Evolutionary conservation across 345 rosid genomes (phyloP).

Genomic region (Streptanthus diversifolius): DNA sequence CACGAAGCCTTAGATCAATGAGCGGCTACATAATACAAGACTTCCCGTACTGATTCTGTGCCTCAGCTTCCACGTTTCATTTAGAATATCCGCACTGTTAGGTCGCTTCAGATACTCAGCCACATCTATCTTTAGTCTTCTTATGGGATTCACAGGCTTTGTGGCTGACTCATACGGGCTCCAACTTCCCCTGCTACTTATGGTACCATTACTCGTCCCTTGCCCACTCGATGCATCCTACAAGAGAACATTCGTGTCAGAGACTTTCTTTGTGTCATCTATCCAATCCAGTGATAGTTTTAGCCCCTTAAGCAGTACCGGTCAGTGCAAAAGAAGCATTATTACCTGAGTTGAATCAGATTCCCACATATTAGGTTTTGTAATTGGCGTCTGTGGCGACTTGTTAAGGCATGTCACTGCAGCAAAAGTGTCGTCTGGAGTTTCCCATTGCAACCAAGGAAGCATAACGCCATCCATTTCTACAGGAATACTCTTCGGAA

Average conservation of each 20-base stretch:
- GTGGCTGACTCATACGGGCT: constrained; percentile 44
- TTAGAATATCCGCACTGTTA: constrained; percentile 51
- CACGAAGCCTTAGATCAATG: constrained; percentile 18
- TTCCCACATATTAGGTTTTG: constrained; percentile 38
- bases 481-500: constrained; percentile 38
- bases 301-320: not conserved
- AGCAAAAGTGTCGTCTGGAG: constrained; percentile 57
- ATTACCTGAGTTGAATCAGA: constrained; percentile 36
- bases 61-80: constrained; percentile 67
- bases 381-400: constrained; percentile 28
- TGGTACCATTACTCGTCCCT: constrained; percentile 40
- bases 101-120: constrained; percentile 54
- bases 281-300: not conserved
- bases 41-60: constrained; percentile 64
- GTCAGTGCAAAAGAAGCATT: not conserved
- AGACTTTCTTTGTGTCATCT: not conserved
- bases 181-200: constrained; percentile 86
- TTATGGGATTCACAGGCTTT: constrained; percentile 29
- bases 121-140: constrained; percentile 43
- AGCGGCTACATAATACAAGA: constrained; percentile 54
- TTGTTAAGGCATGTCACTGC: constrained; percentile 37
- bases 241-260: not conserved
- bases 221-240: constrained; percentile 45
- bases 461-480: constrained; percentile 87
- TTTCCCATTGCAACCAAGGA: constrained; percentile 97